These are phyloP conservation scores for Yamadazyma songkhlaensis DNA, from an alignment of 1,139 yeast species.

Conservation along the genomic window DNA sequence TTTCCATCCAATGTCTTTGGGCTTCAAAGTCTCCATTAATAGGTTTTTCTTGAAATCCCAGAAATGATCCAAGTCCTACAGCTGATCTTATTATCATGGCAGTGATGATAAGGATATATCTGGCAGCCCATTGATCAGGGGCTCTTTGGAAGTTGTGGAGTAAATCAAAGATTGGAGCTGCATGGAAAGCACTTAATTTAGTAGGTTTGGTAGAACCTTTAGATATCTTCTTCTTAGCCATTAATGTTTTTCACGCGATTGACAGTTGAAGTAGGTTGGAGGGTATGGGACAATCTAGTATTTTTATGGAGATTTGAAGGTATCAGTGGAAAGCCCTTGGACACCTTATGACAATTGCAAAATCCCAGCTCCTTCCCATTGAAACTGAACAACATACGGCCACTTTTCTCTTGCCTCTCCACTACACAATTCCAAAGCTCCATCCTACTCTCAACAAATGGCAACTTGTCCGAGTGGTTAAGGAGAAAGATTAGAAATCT, in stretches of 20 bases:
- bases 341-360: no score
- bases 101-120: constrained; percentile 71
- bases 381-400: no score
- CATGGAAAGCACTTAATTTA: constrained; percentile 18
- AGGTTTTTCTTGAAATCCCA: constrained; percentile 70
- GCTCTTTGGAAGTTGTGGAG: constrained; percentile 49
- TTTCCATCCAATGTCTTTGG: constrained; percentile 96
- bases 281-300: background rate
- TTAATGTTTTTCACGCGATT: constrained; percentile 5
- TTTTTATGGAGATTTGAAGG: no score
- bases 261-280: background rate
- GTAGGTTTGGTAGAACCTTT: background rate
- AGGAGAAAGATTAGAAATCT: constrained; percentile 52
- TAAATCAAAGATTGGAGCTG: constrained; percentile 40
- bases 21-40: constrained; percentile 97
- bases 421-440: background rate
- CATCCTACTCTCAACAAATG: constrained; percentile 10
- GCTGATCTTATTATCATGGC: constrained; percentile 80
- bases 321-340: no score
- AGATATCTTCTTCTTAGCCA: constrained; percentile 8
- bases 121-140: constrained; percentile 86
- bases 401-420: no score
- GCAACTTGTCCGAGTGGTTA: constrained; percentile 54
- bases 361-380: no score
- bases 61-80: constrained; percentile 84